phyloP scores from a whole-genome alignment of 1,139 yeast species.

The Hanseniaspora gamundiae region DNA sequence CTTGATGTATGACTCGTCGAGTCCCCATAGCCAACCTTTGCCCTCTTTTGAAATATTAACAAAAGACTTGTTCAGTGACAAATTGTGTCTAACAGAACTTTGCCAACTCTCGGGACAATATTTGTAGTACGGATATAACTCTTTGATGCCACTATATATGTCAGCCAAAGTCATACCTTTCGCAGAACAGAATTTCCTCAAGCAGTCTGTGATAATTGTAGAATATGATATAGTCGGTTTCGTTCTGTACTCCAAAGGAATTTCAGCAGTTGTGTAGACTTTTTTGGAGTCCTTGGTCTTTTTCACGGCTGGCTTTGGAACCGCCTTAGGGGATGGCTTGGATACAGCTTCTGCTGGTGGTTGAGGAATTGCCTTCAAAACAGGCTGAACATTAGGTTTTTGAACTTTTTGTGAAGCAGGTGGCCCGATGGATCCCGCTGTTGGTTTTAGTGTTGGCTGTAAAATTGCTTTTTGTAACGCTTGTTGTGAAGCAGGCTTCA shows the following conservation, averaged over 20 bases:
- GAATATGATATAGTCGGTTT: conserved; percentile 79
- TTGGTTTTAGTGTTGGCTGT: neutral
- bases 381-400: neutral
- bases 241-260: conserved; percentile 72
- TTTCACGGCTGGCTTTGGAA: conserved; percentile 22
- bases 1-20: conserved; percentile 71
- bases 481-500: too few species aligned
- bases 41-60: conserved; percentile 67
- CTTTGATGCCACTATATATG: conserved; percentile 76
- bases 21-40: conserved; percentile 86
- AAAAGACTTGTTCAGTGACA: conserved; percentile 76
- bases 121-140: conserved; percentile 77
- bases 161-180: conserved; percentile 77
- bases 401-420: neutral
- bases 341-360: neutral
- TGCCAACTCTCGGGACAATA: conserved; percentile 99
- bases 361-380: neutral
- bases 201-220: conserved; percentile 64
- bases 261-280: conserved; percentile 58
- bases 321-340: neutral
- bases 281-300: conserved; percentile 46
- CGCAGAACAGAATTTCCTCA: conserved; percentile 49
- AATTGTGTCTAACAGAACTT: conserved; percentile 77
- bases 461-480: too few species aligned
- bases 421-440: neutral